Base-by-base conservation (phyloP, 306 rosid genomes). In the Fagus sylvatica region DNA sequence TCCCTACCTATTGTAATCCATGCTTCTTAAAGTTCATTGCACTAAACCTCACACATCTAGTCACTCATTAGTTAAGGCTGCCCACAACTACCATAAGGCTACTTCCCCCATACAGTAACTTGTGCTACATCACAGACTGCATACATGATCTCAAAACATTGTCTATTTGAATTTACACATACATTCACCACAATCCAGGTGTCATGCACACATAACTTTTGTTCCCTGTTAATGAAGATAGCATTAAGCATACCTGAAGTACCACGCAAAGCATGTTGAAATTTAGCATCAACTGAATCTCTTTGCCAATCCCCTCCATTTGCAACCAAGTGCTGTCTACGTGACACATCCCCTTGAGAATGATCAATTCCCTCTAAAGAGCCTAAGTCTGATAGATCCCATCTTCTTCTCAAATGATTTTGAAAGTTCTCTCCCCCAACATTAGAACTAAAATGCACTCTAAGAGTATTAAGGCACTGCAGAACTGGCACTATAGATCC, bases 401-500 rank as follows among this genome's bases (percentile, higher is more conserved):
- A 88, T 82, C 85, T 85, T 88, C 89, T 92, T 80, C 89, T 90
- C 69, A 92, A 68, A 78, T 17, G 81, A 79, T 53, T 80, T 87
- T 82, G 91, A 79, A 76, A 51, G 69, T 85, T 81, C 74, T 88
- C 95, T 72, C 79, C 88, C 39, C 79, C 85, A 66, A 78, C 81
- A 72, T 87, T 89, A 76, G 77, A 92, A 81, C 80, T 86, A 83
- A 92, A 92, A 75, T 91, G 93, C 66, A 86, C 55, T 80, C 87
- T 89, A 75, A 95, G 84, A 46, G 90, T 89, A 76, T 90, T 85
- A 74, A 95, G 91, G 88, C 96, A 92, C 64, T 87, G 96, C 83
- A 95, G 81, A 73, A 95, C 90, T 37, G 96, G 97, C 76, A 80
- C 88, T 89, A 92, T 74, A 65, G 98, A 92, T 53, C 97, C 98